Base-by-base conservation (phyloP, 805 yeast species). In the Wickerhamomyces tratensis region DNA sequence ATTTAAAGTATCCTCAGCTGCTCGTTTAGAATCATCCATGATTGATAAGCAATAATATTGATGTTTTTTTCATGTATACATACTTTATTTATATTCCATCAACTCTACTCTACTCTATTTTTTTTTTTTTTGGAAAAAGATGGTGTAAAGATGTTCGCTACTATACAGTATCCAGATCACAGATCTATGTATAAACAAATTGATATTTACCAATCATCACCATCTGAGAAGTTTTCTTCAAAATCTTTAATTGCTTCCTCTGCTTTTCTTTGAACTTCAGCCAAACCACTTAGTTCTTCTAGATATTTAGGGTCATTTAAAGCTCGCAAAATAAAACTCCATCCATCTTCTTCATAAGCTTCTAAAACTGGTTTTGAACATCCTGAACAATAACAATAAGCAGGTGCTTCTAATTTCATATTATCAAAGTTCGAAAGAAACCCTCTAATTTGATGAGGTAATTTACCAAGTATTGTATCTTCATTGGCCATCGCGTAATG, bases 371-470 rank as follows among this genome's bases (percentile, higher is more conserved):
- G 51, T 0, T 62, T 48, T 1, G 95, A 85, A 53, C 99, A 93
- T 0, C 89, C 98, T 0, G 97, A 82, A 60, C 99, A 93, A 51
- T 76, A 69, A 35, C 71, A 66, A 62, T 84, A 94, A 30, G 79
- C 78, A 2, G 86, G 86, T 0, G 95, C 82, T 45, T 69, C 67
- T 25, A 89, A 66, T 50, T 79, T 82, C 44, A 82, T 57, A 13
- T 77, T 79, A 38, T 73, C 73, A 51, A 81, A 86, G 39, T 70
- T 71, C 50, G 74, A 77, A 33, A 94, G 62, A 55, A 82, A 91
- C 0, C 98, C 98, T 46, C 99, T 69, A 25, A 93, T 67, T 58
- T 94, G 98, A 60, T 91, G 98, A 0, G 96, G 95, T 2, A 80
- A 62, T 2, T 72, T 74, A 0, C 97, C 96, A 25, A 91, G 62